A percentile compares a stretch with the other conserved stretches of the same genome.
Conservation (phyloP, 1,139 yeast genomes). For the Candida frijolesensis region DNA sequence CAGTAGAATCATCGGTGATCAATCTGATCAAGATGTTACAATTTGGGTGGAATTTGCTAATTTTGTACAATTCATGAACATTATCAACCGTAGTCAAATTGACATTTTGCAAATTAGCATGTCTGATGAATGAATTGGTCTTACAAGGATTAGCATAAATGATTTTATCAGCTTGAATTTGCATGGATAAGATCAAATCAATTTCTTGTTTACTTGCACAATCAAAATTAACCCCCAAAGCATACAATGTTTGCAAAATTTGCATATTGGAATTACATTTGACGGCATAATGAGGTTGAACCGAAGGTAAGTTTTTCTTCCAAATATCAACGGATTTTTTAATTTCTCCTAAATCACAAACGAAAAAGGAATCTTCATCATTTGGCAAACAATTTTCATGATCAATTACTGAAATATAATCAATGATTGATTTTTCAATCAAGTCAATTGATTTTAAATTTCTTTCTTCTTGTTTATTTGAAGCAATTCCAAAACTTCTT, state of each 20-base stretch:
- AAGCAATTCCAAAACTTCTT: background rate
- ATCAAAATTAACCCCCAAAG: constrained; percentile 78
- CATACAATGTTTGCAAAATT: constrained; percentile 59
- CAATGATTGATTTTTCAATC: constrained; percentile 44
- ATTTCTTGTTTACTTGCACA: constrained; percentile 93
- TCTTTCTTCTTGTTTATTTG: background rate
- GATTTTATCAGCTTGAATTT: constrained; percentile 66
- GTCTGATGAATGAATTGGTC: constrained; percentile 76
- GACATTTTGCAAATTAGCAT: constrained; percentile 59
- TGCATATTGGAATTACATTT: constrained; percentile 82
- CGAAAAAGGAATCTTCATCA: constrained; percentile 85
- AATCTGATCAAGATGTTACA: constrained; percentile 77
- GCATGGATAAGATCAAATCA: constrained; percentile 61
- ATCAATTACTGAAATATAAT: constrained; percentile 52
- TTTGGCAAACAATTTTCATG: constrained; percentile 69
- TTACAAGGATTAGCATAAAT: constrained; percentile 96
- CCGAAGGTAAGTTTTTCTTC: constrained; percentile 65
- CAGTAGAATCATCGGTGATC: constrained; percentile 86
- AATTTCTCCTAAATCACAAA: constrained; percentile 81
- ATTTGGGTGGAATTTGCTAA: constrained; percentile 65
- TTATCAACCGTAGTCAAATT: constrained; percentile 88
- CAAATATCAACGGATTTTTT: constrained; percentile 62
- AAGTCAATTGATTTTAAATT: constrained; percentile 13
- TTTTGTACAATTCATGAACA: constrained; percentile 77
- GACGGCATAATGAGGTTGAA: constrained; percentile 88